Evolutionary conservation across 148 eudicot species (phyloP), one percentile per base, ranked within the genome.

Genomic region (Chenopodium suecicum): DNA sequence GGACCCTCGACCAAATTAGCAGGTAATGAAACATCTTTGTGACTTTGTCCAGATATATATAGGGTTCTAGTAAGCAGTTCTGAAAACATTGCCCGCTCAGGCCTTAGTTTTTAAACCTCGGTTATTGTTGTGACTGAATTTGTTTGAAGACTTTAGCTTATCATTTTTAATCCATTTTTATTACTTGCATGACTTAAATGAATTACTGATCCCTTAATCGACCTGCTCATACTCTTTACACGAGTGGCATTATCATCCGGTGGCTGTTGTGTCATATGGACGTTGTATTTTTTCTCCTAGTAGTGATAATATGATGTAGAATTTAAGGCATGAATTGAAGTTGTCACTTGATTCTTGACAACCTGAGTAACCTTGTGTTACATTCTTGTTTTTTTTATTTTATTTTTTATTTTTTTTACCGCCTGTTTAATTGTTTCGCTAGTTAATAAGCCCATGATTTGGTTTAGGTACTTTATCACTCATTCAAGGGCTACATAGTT

Each of bases 1-100:
- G 86, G 48, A 72, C 79, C 88, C 7, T 68, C 87, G 68, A 70
- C 63, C 66, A 86, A 82, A 84, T 44, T 48, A 25, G 69, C 91
- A 86, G 97, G 94, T 91, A 83, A 50, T 17, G 68, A 4, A 11
- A 14, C 11, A 50, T 50, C 76, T 2, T 44, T 27, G 29, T 27
- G 29, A 27, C 29, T 27, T 27, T 72, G 44, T 46, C 25, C 12
- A 9, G 25, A 17, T 70, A 37, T 37, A 34, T 70, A 27, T 19
- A 4, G 65, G 25, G 48, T 73, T 27, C 4, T 37, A n/a, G n/a
- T 70, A 70, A 22, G 10, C 41, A 56, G 4, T 34, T 4, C 2
- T 48, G 14, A 10, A 48, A 48, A 48, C 44, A 48, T 11, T 48
- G 13, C 16, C 34, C 8, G 12, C 16, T 12, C 3, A 13, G 52